phyloP scores from a whole-genome alignment of 2,329 filamentous ascomycete genomes.

The Coniochaeta sp. region DNA sequence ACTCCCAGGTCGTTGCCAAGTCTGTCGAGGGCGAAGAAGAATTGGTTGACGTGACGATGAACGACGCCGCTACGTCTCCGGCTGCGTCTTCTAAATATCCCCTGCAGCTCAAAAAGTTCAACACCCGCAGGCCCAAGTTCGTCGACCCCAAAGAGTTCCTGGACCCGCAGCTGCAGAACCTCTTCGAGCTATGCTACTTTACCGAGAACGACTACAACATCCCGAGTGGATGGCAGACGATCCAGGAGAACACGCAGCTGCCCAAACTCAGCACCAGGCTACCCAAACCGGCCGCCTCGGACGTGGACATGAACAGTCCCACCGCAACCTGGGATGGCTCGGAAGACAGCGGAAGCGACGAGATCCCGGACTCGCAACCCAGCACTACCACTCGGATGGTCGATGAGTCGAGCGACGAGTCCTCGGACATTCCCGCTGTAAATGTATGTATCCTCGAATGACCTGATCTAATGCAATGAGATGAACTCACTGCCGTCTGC shows the following conservation, averaged over 20 bases:
- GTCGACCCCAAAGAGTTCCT: constrained; percentile 49
- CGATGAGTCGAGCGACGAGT: constrained; percentile 52
- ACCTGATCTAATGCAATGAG: too few species aligned
- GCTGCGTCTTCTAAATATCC: constrained; percentile 12
- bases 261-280: constrained; percentile 42
- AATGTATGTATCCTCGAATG: constrained; percentile 30
- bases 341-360: constrained; percentile 47
- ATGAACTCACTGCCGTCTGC: too few species aligned
- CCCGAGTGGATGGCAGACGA: constrained; percentile 60
- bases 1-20: constrained; percentile 63
- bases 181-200: constrained; percentile 73
- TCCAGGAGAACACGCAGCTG: constrained; percentile 52
- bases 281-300: constrained; percentile 33
- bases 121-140: constrained; percentile 43
- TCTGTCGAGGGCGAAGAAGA: constrained; percentile 87
- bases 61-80: constrained; percentile 36
- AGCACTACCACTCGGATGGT: constrained; percentile 44
- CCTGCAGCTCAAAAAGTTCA: constrained; percentile 37
- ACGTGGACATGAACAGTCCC: constrained; percentile 39
- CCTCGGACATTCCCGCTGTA: constrained; percentile 22
- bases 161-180: constrained; percentile 52
- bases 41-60: constrained; percentile 85
- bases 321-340: constrained; percentile 36
- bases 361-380: constrained; percentile 25
- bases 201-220: constrained; percentile 48